These are phyloP conservation scores for Colletotrichum siamense DNA, from an alignment of 2,329 filamentous ascomycete species.

Conservation along the genomic window DNA sequence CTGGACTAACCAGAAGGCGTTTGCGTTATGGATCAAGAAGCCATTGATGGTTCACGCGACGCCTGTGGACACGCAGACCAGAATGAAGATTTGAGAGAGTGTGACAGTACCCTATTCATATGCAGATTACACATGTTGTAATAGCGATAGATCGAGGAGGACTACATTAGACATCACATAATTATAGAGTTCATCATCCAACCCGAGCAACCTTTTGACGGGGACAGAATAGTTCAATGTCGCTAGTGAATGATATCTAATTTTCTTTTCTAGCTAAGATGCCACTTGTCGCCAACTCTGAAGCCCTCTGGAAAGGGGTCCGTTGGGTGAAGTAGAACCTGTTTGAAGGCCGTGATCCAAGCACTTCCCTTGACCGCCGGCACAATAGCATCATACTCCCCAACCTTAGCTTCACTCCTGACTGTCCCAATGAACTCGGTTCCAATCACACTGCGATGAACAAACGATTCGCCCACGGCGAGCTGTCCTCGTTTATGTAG, in stretches of 20 bases:
- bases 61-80: not conserved
- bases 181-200: not conserved
- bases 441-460: slow-evolving; percentile 34
- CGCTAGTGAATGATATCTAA: fast-evolving
- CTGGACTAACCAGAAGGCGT: not conserved
- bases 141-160: not conserved
- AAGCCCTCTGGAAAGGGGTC: slow-evolving; percentile 48
- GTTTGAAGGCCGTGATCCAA: slow-evolving; percentile 52
- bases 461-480: slow-evolving; percentile 39
- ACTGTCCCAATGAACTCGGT: slow-evolving; percentile 41
- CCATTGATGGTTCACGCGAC: slow-evolving; percentile 1
- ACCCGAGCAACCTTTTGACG: fast-evolving
- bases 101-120: fast-evolving
- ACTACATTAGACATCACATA: not conserved
- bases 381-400: slow-evolving; percentile 43
- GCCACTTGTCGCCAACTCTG: not conserved
- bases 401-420: slow-evolving; percentile 41
- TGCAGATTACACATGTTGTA: fast-evolving
- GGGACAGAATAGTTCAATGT: fast-evolving
- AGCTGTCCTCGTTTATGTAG: slow-evolving; percentile 46
- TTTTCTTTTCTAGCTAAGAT: not conserved
- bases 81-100: not conserved
- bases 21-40: slow-evolving; percentile 11
- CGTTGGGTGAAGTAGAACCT: slow-evolving; percentile 45
- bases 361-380: slow-evolving; percentile 47